Conservation (phyloP, 2,329 filamentous ascomycete species). For the Trichoderma atroviride region DNA sequence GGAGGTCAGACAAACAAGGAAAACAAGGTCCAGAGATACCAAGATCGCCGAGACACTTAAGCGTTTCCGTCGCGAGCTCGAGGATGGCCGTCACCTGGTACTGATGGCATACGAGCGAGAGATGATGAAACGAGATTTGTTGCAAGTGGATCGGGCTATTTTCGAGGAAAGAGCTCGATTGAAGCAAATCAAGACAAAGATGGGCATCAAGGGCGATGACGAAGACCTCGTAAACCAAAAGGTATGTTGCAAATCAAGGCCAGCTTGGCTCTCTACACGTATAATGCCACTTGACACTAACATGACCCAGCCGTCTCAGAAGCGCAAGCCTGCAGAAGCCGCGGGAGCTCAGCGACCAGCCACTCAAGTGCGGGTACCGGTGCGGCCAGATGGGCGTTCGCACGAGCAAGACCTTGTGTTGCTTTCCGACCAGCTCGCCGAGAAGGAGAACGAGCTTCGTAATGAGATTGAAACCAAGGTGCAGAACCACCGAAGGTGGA, state of each 20-base stretch:
- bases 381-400: constrained; percentile 68
- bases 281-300: constrained; percentile 38
- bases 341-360: constrained; percentile 63
- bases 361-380: constrained; percentile 69
- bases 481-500: constrained; percentile 88
- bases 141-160: constrained; percentile 73
- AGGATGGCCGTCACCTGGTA: constrained; percentile 82
- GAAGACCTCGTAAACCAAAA: constrained; percentile 95
- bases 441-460: constrained; percentile 80
- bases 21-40: constrained; percentile 90
- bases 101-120: constrained; percentile 79
- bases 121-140: constrained; percentile 72
- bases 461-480: constrained; percentile 85
- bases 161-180: constrained; percentile 82
- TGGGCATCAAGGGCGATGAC: constrained; percentile 89
- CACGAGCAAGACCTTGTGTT: constrained; percentile 78
- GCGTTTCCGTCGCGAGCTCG: constrained; percentile 85
- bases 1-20: constrained; percentile 90
- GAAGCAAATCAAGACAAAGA: constrained; percentile 84
- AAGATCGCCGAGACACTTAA: constrained; percentile 95
- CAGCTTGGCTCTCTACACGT: background rate
- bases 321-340: constrained; percentile 66
- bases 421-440: constrained; percentile 74
- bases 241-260: constrained; percentile 50
- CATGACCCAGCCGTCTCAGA: constrained; percentile 61